Conservation (phyloP, 225 moss, liverwort and hornwort species). For the Pleurozium schreberi region DNA sequence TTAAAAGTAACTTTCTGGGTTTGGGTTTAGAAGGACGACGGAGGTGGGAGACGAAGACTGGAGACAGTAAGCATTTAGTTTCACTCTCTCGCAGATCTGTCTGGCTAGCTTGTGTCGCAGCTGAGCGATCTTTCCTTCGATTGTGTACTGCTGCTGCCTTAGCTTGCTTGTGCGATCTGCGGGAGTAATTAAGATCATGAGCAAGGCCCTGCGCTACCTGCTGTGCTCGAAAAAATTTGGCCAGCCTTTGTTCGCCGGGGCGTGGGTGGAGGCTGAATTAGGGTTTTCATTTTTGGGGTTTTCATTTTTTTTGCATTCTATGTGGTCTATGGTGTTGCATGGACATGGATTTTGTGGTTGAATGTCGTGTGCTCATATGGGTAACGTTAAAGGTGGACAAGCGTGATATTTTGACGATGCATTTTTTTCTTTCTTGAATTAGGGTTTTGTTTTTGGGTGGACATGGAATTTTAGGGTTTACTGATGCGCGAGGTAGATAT, state of each 20-base stretch:
- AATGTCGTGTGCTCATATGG: not conserved
- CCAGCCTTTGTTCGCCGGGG: conserved; percentile 64
- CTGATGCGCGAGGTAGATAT: not conserved
- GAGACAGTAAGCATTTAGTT: not conserved
- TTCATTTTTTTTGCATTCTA: not conserved
- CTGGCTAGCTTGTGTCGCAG: not conserved
- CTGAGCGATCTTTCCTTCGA: not conserved
- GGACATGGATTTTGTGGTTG: not conserved
- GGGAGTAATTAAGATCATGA: conserved; percentile 20
- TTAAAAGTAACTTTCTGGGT: not conserved
- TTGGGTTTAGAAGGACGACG: not conserved
- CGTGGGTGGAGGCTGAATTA: conserved; percentile 31
- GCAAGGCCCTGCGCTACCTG: conserved; percentile 42
- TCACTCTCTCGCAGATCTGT: not conserved
- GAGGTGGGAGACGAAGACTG: not conserved
- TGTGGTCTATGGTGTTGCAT: not conserved
- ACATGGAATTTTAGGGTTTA: not conserved
- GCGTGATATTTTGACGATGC: not conserved
- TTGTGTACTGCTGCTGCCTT: not conserved
- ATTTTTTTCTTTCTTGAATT: not conserved
- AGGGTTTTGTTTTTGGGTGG: not conserved
- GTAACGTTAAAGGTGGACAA: not conserved
- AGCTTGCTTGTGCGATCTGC: not conserved
- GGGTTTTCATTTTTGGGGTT: not conserved
- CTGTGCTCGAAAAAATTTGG: conserved; percentile 82